Evolutionary conservation across 1,284 basidiomycete species (phyloP).

Genomic region (Schizophyllum commune): DNA sequence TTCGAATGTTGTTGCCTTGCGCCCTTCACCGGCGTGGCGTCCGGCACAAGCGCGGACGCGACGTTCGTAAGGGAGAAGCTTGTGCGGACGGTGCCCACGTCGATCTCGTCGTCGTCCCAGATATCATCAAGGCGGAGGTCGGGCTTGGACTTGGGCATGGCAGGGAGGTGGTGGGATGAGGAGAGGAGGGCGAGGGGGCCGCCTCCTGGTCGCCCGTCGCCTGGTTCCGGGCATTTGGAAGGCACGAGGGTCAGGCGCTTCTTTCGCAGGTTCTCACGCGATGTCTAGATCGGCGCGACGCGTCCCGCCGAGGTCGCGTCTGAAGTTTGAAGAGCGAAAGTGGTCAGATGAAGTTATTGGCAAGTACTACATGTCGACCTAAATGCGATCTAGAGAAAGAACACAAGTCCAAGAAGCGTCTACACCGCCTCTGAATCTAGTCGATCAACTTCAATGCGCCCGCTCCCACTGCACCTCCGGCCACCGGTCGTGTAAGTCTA

Average conservation of each 20-base stretch:
- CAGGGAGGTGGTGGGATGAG: not conserved
- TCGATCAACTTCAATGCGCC: slow-evolving; percentile 24
- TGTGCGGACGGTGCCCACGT: not conserved
- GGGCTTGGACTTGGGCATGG: not conserved
- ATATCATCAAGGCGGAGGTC: not conserved
- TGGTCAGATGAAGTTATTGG: no score
- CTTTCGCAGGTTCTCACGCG: not conserved
- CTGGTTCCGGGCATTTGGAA: not conserved
- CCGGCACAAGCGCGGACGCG: not conserved
- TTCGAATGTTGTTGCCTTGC: not conserved
- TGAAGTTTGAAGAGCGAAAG: no score
- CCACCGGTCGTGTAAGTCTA: slow-evolving; percentile 48
- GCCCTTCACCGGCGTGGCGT: not conserved
- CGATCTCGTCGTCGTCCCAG: not conserved
- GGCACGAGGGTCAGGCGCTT: not conserved
- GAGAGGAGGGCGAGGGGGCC: not conserved
- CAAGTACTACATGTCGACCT: no score
- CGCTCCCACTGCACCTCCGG: slow-evolving; percentile 36
- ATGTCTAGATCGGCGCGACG: not conserved
- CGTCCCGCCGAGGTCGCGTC: no score
- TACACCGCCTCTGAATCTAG: no score
- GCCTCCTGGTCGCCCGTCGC: not conserved
- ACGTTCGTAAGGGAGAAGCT: not conserved
- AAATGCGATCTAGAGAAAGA: no score
- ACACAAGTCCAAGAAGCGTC: no score